phyloP scores from a whole-genome alignment of 805 yeast genomes.

The Saturnispora hagleri region DNA sequence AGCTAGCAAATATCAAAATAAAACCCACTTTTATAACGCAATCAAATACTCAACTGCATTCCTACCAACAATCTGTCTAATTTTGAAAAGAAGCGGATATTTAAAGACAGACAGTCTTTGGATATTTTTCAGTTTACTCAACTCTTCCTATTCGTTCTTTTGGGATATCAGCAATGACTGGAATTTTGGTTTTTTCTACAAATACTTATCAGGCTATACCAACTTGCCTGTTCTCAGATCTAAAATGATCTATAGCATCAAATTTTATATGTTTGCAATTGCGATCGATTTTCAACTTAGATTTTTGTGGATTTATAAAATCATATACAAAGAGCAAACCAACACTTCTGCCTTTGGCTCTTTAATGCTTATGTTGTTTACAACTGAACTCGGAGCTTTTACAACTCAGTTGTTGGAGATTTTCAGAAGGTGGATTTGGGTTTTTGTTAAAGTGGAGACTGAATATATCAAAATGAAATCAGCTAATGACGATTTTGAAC shows the following conservation, averaged over 20 bases:
- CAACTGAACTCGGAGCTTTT: conserved; percentile 53
- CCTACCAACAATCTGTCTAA: conserved; percentile 39
- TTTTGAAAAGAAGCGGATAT: conserved; percentile 23
- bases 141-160: conserved; percentile 67
- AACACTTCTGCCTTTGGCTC: conserved; percentile 9
- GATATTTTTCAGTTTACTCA: conserved; percentile 41
- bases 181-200: conserved; percentile 53
- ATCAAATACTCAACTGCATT: conserved; percentile 62
- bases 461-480: conserved; percentile 39
- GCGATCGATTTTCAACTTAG: conserved; percentile 55
- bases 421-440: conserved; percentile 83
- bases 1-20: conserved; percentile 35
- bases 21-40: conserved; percentile 58
- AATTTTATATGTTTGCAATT: conserved; percentile 49
- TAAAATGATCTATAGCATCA: conserved; percentile 24
- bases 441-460: conserved; percentile 71
- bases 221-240: conserved; percentile 22
- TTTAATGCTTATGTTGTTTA: conserved; percentile 22
- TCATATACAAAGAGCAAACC: conserved; percentile 13
- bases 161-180: conserved; percentile 94
- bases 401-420: conserved; percentile 67
- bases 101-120: conserved; percentile 29
- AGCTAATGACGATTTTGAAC: conserved; percentile 14
- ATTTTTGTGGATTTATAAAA: conserved; percentile 65
- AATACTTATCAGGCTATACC: conserved; percentile 15